phyloP scores from a whole-genome alignment of 2,329 filamentous ascomycete species.

The Diaporthe citriasiana region DNA sequence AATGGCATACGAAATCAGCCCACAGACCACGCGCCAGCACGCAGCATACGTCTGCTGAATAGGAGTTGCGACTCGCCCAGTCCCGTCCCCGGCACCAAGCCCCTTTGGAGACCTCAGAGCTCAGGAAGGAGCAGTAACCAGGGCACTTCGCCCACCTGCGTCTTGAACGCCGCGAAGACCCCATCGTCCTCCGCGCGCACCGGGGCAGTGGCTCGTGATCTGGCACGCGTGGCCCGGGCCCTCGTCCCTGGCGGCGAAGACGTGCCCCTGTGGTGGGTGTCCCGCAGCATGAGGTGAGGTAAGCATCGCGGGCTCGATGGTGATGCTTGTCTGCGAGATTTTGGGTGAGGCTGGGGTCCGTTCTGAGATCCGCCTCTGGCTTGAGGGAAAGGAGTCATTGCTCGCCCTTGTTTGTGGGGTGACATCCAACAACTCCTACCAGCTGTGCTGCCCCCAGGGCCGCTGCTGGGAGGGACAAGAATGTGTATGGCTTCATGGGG shows the following conservation, averaged over 20 bases:
- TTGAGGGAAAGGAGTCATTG: not conserved
- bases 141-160: not conserved
- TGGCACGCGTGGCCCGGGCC: constrained; percentile 5
- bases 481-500: not conserved
- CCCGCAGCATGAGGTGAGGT: not conserved
- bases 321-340: not conserved
- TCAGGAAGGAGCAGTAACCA: not conserved
- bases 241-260: not conserved
- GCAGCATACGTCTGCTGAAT: not conserved
- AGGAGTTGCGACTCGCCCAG: not conserved
- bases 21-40: not conserved
- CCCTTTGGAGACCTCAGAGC: not conserved
- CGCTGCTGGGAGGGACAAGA: not conserved
- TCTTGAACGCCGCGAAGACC: not conserved
- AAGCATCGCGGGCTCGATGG: not conserved
- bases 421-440: not conserved
- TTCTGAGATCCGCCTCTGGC: no score
- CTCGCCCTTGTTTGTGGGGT: not conserved
- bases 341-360: no score
- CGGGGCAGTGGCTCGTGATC: constrained; percentile 11
- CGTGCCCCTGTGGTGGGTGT: not conserved
- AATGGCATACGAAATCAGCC: not conserved
- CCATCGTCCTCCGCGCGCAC: not conserved
- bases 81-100: not conserved
- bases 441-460: not conserved